These are phyloP conservation scores for Schizosaccharomyces lindneri DNA, from an alignment of 805 yeast genomes.

Conservation along the genomic window DNA sequence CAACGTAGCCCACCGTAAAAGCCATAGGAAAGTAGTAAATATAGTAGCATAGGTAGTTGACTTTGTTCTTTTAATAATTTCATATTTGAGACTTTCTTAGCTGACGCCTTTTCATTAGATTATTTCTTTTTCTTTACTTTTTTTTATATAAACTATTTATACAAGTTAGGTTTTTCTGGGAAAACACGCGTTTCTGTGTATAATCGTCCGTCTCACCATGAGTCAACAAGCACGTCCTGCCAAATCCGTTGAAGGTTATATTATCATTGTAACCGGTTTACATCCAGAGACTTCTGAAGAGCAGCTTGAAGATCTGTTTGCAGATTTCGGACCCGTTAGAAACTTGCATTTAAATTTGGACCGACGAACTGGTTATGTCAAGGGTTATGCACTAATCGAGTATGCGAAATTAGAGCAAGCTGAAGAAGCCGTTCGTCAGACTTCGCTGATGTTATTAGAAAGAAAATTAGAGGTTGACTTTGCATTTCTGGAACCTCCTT, in stretches of 20 bases:
- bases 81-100: no score
- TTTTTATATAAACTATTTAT: no score
- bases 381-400: slow-evolving; percentile 21
- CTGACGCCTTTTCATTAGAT: no score
- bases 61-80: no score
- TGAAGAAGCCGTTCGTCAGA: slow-evolving; percentile 13
- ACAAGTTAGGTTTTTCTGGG: no score
- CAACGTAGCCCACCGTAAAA: no score
- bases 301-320: slow-evolving; percentile 18
- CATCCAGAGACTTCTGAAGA: slow-evolving; percentile 25
- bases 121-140: no score
- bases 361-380: slow-evolving; percentile 21
- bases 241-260: slow-evolving; percentile 20
- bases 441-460: slow-evolving; percentile 15
- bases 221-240: background rate
- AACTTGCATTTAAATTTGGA: slow-evolving; percentile 20
- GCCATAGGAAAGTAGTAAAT: no score
- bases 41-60: no score
- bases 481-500: slow-evolving; percentile 17
- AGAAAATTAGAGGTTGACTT: slow-evolving; percentile 15
- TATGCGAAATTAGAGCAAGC: slow-evolving; percentile 16
- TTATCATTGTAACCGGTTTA: slow-evolving; percentile 17
- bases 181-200: no score
- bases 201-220: background rate
- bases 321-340: slow-evolving; percentile 19